Evolutionary conservation across 1,284 basidiomycete species (phyloP).

Genomic region (Cryptococcus floricola): DNA sequence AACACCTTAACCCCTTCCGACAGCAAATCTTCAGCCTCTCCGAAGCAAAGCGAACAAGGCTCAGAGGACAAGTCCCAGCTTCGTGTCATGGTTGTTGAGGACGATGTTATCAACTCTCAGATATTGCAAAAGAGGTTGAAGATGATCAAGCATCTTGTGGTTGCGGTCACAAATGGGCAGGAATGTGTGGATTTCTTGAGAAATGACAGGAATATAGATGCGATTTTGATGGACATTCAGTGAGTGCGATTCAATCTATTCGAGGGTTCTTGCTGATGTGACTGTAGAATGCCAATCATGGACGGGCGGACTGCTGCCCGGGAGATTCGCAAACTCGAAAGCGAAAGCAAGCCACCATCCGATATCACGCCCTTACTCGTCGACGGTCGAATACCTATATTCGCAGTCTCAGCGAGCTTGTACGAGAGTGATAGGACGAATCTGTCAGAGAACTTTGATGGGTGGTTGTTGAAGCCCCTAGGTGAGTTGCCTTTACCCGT

Average conservation of each 20-base stretch:
- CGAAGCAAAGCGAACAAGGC: constrained; percentile 5
- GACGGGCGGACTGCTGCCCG: constrained; percentile 70
- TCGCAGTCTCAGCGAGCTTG: constrained; percentile 77
- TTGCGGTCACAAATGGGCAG: constrained; percentile 70
- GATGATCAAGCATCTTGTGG: constrained; percentile 64
- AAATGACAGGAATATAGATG: constrained; percentile 60
- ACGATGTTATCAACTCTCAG: constrained; percentile 68
- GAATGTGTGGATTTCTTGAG: constrained; percentile 65
- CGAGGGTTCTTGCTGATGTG: not conserved
- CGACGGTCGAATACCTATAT: constrained; percentile 71
- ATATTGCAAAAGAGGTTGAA: constrained; percentile 68
- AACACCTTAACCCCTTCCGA: not conserved
- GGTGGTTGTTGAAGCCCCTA: constrained; percentile 83
- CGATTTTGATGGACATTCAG: constrained; percentile 81
- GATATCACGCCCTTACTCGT: constrained; percentile 45
- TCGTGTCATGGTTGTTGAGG: constrained; percentile 67
- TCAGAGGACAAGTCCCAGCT: constrained; percentile 43
- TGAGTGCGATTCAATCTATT: constrained; percentile 44
- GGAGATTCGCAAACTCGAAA: constrained; percentile 64
- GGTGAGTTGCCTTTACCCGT: constrained; percentile 32
- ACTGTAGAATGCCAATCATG: constrained; percentile 70
- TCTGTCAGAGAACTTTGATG: constrained; percentile 67
- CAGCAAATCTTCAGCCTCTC: not conserved
- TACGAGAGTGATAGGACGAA: constrained; percentile 61
- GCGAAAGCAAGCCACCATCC: constrained; percentile 8